A percentile compares a stretch with the other conserved stretches of the same genome.
Conservation (phyloP, 345 rosid genomes). For the Kernera saxatilis region DNA sequence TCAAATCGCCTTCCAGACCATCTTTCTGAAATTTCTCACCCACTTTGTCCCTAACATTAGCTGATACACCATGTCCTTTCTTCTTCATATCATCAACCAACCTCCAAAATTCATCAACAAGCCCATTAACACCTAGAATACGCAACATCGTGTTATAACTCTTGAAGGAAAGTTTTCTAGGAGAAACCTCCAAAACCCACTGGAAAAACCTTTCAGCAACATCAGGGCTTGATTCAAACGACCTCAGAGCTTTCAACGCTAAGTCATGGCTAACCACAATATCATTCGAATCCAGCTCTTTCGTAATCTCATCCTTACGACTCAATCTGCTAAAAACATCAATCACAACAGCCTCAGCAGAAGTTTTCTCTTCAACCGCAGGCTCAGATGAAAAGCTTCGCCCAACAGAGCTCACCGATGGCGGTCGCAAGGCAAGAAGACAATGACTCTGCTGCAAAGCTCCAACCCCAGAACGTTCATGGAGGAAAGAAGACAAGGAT, state of each 20-base stretch:
- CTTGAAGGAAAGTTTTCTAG: slow-evolving; percentile 52
- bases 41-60: slow-evolving; percentile 51
- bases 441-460: neutral
- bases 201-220: slow-evolving; percentile 58
- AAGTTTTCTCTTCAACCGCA: slow-evolving; percentile 19
- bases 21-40: slow-evolving; percentile 53
- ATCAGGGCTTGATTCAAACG: slow-evolving; percentile 50
- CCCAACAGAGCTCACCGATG: neutral
- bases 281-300: slow-evolving; percentile 42
- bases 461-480: slow-evolving; percentile 1
- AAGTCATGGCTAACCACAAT: slow-evolving; percentile 47
- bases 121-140: slow-evolving; percentile 56
- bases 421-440: neutral
- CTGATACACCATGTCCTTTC: slow-evolving; percentile 74
- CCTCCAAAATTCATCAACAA: slow-evolving; percentile 59
- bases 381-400: slow-evolving; percentile 51
- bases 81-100: slow-evolving; percentile 69
- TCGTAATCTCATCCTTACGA: slow-evolving; percentile 36
- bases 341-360: slow-evolving; percentile 29
- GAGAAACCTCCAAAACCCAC: slow-evolving; percentile 51
- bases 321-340: slow-evolving; percentile 44
- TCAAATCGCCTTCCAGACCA: slow-evolving; percentile 49
- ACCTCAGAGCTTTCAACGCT: slow-evolving; percentile 47
- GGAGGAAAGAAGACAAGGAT: slow-evolving; percentile 31
- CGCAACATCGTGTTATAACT: slow-evolving; percentile 62